Evolutionary conservation across 2,329 filamentous ascomycete genomes (phyloP), one percentile per base, ranked within the genome.

Genomic region (Paraphoma chrysanthemicola): DNA sequence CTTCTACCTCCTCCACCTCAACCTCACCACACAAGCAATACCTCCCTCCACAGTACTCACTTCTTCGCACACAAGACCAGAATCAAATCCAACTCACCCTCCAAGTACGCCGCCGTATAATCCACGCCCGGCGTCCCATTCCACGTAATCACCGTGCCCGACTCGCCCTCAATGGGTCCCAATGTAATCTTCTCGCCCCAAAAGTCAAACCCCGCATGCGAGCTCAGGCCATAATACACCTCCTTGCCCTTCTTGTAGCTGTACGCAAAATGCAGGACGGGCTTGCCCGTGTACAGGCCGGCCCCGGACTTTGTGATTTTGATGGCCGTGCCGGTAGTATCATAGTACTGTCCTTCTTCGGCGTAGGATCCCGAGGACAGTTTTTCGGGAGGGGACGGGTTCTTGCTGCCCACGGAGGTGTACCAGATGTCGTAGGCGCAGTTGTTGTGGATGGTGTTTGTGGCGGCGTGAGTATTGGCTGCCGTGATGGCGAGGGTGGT

Each of bases 151-250:
- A 11, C 53, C 28, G 45, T 44, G 1, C 57, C 53, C 30, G 31
- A 18, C 51, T 51, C 33, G 1, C 51, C 66, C 23, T 50, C 48
- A 7, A 6, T 36, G 10, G 33, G 33, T 3, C 33, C 33, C 33
- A 69, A 30, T 38, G 56, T 61, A 4, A 70, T 30, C 28, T 62
- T 67, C 38, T 62, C 8, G 6, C 62, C 67, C 45, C 28, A 44
- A 44, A 70, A 72, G 30, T 62, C 65, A 30, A 64, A 68, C 11
- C 66, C 70, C 23, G 58, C 44, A 1, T 48, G 41, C 12, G 60
- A 57, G 31, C 63, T 64, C 23, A 73, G 31, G 30, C 65, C 66
- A 47, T 73, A 72, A 49, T 71, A 73, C 5, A 68, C 48, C 38
- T 49, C 60, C 14, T 48, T 38, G 9, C 48, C 48, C 30, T 56